Base-by-base conservation (phyloP, 495 filamentous ascomycete genomes). In the Aspergillus ostianus region DNA sequence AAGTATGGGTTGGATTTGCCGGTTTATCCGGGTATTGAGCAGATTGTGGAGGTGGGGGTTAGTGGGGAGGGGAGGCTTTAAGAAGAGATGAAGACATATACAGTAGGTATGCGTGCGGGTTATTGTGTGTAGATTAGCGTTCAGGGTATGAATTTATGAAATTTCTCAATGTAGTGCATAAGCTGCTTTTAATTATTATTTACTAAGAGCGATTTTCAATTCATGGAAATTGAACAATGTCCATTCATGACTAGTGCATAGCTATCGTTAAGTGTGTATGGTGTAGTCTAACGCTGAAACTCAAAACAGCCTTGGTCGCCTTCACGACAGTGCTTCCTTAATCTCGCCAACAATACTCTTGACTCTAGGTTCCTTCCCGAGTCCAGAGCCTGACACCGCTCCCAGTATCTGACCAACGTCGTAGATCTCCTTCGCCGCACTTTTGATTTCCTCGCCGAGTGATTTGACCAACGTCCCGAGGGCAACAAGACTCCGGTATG, bases 1-100 rank as follows among this genome's bases (percentile, higher is more conserved):
- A 98, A 93, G 75, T 98, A 96, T 79, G 88, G 85, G 57, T 73
- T 98, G 51, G 87, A 91, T 66, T 64, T 93, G 47, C 93, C 94
- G 45, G 73, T 82, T 63, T 98, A 98, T 77, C 82, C 87, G 58
- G 94, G 94, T 0, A 73, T 95, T 60, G 93, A 98, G 73, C 94
- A 98, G 74, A 77, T 97, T 61, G 81, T 92, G 56, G 93, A 98
- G 73, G 79, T 93, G 8, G 79, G 74, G 18, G 77, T 80, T 32
- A 78, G 83, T 67, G 73, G 70, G 0, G 83, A 82, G 51, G 77
- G 84, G 50, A 87, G 80, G 69, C 75, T 89, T 48, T 90, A 67
- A 58, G 30, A 55, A 50, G 21, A 36, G 36, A n/a, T n/a, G n/a
- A n/a, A n/a, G n/a, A n/a, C n/a, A n/a, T n/a, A n/a, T n/a, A n/a